Evolutionary conservation across 1,284 basidiomycete genomes (phyloP), one percentile per base, ranked within the genome.

Genomic region (Amylostereum areolatum): DNA sequence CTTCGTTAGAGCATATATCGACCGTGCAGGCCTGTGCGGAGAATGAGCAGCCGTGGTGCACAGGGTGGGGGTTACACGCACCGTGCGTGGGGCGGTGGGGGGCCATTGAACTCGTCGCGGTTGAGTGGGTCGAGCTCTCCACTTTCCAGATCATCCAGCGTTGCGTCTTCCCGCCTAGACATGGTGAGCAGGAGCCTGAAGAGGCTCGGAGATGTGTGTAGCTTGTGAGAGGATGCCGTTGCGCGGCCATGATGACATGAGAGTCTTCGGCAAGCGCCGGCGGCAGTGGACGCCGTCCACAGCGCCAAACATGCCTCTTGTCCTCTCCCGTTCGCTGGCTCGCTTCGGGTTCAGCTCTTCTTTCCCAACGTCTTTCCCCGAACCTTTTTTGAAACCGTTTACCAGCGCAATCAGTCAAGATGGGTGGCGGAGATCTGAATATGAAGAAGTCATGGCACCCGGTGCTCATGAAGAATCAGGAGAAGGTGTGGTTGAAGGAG

Each of bases 391-490:
- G 50, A 52, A 27, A 36, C 52, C 79, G 97, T 10, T 95, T 98
- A 65, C 45, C 45, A 51, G 49, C 56, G 62, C 62, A 27, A 56
- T 49, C 56, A 64, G 57, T 59, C 77, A 94, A 88, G 61, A 97
- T 97, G 93, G 93, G 93, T 81, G 91, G 91, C 55, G 91, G 91
- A 57, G 91, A 94, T 66, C 75, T 93, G 68, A 92, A 92, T 63
- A 95, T 95, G 93, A 97, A 97, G 71, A 95, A 96, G 80, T 92
- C 92, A 58, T 97, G 95, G 94, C 94, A 97, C 69, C 92, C 93
- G 78, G 89, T 96, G 78, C 90, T 97, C 73, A 72, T 96, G 72
- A 92, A 92, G 68, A 97, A 97, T 74, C 95, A 98, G 85, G 93
- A 97, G 84, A 84, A 88, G 78, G 96, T 99, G 62, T 99, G 97